Percentiles rank a stretch among this genome's conserved stretches.
phyloP scores from a whole-genome alignment of 805 yeast genomes.

The Cyberlindnera japonica region DNA sequence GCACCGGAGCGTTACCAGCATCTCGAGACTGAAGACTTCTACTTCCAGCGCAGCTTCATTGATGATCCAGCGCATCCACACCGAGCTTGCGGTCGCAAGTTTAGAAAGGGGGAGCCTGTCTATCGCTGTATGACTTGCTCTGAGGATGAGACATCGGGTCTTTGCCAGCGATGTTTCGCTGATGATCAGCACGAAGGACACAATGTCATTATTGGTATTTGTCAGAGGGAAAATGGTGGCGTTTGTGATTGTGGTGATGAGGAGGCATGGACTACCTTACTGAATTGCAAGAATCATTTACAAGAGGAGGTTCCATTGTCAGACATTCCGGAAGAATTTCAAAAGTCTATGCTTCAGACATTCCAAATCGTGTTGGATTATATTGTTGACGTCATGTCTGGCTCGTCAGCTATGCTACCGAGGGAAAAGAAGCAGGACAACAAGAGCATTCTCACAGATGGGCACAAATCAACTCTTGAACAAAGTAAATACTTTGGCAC shows the following conservation, averaged over 20 bases:
- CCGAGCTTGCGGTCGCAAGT: conserved; percentile 70
- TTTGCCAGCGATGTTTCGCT: conserved; percentile 74
- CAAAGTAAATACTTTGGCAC: conserved; percentile 42
- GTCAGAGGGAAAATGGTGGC: conserved; percentile 63
- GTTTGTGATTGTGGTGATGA: conserved; percentile 76
- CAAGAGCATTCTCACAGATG: conserved; percentile 28
- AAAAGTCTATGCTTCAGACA: conserved; percentile 35
- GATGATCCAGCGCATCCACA: conserved; percentile 46
- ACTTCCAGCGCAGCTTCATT: conserved; percentile 15
- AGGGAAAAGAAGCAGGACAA: conserved; percentile 26
- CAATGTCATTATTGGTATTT: conserved; percentile 58
- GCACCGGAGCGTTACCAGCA: conserved; percentile 25
- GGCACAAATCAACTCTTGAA: conserved; percentile 32
- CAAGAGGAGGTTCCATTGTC: conserved; percentile 21
- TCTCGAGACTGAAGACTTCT: conserved; percentile 20
- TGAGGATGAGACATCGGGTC: conserved; percentile 77
- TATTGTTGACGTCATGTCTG: conserved; percentile 57
- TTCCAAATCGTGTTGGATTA: conserved; percentile 52
- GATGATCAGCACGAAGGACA: conserved; percentile 71
- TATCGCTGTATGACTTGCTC: conserved; percentile 76
- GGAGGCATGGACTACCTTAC: conserved; percentile 67
- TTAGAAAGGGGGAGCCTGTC: conserved; percentile 76
- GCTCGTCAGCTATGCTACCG: conserved; percentile 26
- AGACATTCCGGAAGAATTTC: conserved; percentile 43
- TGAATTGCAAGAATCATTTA: conserved; percentile 45